Conservation (phyloP, 495 filamentous ascomycete species). For the Evansstolkia leycettana region DNA sequence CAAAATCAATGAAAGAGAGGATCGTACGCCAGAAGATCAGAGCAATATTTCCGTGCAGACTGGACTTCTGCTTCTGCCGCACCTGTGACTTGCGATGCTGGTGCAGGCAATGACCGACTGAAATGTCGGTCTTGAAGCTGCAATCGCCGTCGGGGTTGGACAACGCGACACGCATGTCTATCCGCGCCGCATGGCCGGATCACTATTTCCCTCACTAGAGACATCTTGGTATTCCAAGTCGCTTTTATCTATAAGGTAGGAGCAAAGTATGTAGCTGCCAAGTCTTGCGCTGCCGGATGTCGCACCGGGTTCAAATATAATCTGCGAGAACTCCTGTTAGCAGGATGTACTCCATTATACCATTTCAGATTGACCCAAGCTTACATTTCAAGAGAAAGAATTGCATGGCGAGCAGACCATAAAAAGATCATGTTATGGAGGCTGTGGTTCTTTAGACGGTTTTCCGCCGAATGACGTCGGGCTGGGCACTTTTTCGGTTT, state of each 20-base stretch:
- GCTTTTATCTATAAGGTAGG: conserved; percentile 13
- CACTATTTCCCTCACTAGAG: conserved; percentile 9
- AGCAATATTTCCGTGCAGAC: conserved; percentile 44
- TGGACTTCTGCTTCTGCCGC: conserved; percentile 34
- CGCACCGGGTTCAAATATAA: too few species aligned
- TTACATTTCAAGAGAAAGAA: too few species aligned
- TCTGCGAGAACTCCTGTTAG: too few species aligned
- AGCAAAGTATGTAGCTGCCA: too few species aligned
- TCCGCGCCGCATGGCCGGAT: conserved; percentile 11
- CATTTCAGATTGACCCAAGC: too few species aligned
- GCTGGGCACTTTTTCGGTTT: conserved; percentile 18
- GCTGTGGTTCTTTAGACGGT: too few species aligned
- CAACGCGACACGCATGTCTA: conserved; percentile 9
- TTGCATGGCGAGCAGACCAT: too few species aligned
- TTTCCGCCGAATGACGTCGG: conserved; percentile 23
- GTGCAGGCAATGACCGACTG: conserved; percentile 7
- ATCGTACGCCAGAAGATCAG: conserved; percentile 42
- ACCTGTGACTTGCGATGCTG: conserved; percentile 7
- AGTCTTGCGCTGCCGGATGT: too few species aligned
- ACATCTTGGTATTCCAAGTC: conserved; percentile 16
- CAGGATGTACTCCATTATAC: too few species aligned
- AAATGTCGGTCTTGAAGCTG: neutral
- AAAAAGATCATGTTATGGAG: too few species aligned
- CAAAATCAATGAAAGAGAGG: neutral
- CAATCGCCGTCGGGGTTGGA: neutral